Base-by-base conservation (phyloP, 306 rosid genomes). In the Elaeagnus macrophylla region DNA sequence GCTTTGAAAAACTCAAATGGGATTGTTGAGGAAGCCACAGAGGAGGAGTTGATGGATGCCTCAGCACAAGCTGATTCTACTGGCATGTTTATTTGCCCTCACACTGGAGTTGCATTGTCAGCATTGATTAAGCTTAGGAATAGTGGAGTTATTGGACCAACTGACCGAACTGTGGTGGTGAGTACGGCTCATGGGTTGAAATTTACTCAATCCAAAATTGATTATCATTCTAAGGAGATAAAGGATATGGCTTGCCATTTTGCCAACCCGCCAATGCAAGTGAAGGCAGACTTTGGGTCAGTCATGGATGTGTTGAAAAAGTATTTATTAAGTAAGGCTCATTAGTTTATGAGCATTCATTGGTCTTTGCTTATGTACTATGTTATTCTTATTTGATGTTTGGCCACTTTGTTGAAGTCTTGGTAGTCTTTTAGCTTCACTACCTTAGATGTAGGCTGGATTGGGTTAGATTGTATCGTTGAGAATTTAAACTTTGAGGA, bases 1-100 rank as follows among this genome's bases (percentile, higher is more conserved):
- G 96, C 96, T 0, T 61, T 88, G 48, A 71, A 61, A 81, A 83
- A 80, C 44, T 81, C 88, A 6, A 42, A 77, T 54, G 89, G 96
- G 59, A 84, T 88, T 6, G 96, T 88, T n/a, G 96, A 84, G 89
- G 96, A 88, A 70, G 96, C 96, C 0, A 84, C 94, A 0, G 94
- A 88, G 81, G 85, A 84, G 60, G 96, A 84, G 42, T 61, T 88
- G 73, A 88, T 88, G 96, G 94, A 88, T 52, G 89, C 94, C 17
- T 77, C 60, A 81, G 85, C 89, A 39, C 89, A 84, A 48, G 96
- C 94, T 0, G 96, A 88, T 57, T 77, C 83, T 3, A 84, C 96
- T 1, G 96, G 96, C 42, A 88, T 88, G 96, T 88, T 88, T 47
- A 81, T 83, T 6, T 88, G 96, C 32, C 96, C 96, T 1, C 96